phyloP scores from a whole-genome alignment of 192 early-diverging fungal genomes.

The Fimicolochytrium jonesii region DNA sequence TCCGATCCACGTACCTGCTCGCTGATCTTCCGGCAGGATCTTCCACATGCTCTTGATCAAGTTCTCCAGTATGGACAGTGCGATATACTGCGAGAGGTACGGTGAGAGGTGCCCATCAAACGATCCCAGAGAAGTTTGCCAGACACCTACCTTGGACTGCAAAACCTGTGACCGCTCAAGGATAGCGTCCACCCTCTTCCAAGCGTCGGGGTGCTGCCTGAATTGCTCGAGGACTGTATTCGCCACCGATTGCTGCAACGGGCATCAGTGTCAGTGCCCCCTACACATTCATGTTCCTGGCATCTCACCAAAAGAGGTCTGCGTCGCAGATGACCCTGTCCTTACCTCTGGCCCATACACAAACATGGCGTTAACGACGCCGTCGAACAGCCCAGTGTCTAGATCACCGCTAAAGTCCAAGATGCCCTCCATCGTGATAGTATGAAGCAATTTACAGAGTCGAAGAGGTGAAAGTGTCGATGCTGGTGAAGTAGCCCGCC shows the following conservation, averaged over 20 bases:
- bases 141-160: slow-evolving; percentile 83
- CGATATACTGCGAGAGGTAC: slow-evolving; percentile 75
- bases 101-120: no score
- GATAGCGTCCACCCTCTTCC: slow-evolving; percentile 92
- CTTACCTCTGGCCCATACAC: slow-evolving; percentile 72
- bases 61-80: slow-evolving; percentile 88
- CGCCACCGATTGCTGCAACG: slow-evolving; percentile 75
- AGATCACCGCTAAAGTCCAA: slow-evolving; percentile 88
- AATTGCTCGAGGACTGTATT: slow-evolving; percentile 87
- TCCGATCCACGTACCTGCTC: slow-evolving; percentile 63
- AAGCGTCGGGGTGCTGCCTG: slow-evolving; percentile 91
- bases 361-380: slow-evolving; percentile 81
- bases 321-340: not conserved
- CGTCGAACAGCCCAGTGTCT: slow-evolving; percentile 82
- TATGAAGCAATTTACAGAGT: not conserved
- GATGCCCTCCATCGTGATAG: slow-evolving; percentile 50
- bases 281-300: no score
- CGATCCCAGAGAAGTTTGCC: no score
- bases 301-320: no score
- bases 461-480: not conserved
- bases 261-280: not conserved
- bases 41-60: slow-evolving; percentile 98
- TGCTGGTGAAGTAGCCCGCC: no score
- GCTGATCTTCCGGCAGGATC: slow-evolving; percentile 76
- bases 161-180: slow-evolving; percentile 73